Evolutionary conservation across 169 alveolate species (phyloP).

Genomic region (Theileria annulata): DNA sequence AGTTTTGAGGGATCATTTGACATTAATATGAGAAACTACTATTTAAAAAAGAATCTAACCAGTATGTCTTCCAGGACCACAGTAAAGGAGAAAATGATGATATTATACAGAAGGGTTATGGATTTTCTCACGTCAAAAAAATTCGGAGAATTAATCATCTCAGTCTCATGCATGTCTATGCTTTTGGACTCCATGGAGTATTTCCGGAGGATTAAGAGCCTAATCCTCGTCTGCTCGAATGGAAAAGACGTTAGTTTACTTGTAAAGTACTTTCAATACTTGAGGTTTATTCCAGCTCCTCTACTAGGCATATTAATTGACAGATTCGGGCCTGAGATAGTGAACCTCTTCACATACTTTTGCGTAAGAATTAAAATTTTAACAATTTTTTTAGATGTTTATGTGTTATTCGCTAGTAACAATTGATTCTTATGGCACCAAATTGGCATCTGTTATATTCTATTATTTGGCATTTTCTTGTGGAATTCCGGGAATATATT

Average conservation of each 20-base stretch:
- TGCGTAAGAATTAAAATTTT: conserved; percentile 14
- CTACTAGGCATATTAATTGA: conserved; percentile 43
- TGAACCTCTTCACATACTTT: conserved; percentile 36
- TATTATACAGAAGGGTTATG: not conserved
- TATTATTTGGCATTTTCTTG: too few relatives aligned
- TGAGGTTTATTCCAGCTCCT: conserved; percentile 48
- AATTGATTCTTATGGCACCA: too few relatives aligned
- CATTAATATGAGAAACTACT: conserved; percentile 4
- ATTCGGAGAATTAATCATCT: conserved; percentile 10
- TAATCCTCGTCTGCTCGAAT: not conserved
- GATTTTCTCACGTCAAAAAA: not conserved
- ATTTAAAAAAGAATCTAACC: not conserved
- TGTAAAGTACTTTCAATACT: not conserved
- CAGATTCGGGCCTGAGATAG: conserved; percentile 44
- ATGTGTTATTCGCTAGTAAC: too few relatives aligned
- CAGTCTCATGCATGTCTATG: not conserved
- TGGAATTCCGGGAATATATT: too few relatives aligned
- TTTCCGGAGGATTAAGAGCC: conserved; percentile 29
- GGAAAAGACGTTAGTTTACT: not conserved
- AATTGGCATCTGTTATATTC: too few relatives aligned
- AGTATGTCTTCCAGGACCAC: not conserved
- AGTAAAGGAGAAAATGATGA: not conserved
- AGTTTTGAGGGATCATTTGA: conserved; percentile 2
- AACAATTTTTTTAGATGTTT: not conserved
- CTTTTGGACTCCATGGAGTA: conserved; percentile 42